Evolutionary conservation across 192 early-diverging fungal species (phyloP).

Genomic region (Phlyctochytrium arcticum): DNA sequence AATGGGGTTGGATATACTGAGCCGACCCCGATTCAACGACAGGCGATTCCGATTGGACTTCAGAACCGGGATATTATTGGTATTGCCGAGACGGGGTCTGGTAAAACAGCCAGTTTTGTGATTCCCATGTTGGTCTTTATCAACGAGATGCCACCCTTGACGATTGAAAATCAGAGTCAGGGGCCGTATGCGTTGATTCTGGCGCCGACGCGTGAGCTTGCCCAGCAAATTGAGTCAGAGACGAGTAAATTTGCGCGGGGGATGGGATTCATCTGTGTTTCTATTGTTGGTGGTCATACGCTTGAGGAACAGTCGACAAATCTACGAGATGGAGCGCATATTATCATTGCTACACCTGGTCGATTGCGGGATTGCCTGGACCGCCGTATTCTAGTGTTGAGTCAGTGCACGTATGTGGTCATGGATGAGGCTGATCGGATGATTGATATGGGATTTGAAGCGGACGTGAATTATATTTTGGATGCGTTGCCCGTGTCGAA

Average conservation of each 20-base stretch:
- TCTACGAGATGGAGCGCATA: constrained; percentile 87
- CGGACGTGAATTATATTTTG: constrained; percentile 92
- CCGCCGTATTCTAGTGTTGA: constrained; percentile 79
- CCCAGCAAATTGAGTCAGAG: constrained; percentile 94
- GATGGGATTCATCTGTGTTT: constrained; percentile 76
- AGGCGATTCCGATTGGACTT: constrained; percentile 94
- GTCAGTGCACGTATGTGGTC: constrained; percentile 95
- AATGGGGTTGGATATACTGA: constrained; percentile 83
- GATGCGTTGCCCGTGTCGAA: constrained; percentile 90
- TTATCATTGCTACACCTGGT: constrained; percentile 97
- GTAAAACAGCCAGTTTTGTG: constrained; percentile 94
- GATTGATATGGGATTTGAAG: constrained; percentile 76
- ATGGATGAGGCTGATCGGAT: constrained; percentile 98
- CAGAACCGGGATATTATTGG: constrained; percentile 69
- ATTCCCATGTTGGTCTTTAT: constrained; percentile 96
- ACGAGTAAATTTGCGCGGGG: constrained; percentile 84
- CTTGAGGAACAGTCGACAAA: constrained; percentile 86
- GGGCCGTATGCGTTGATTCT: constrained; percentile 94
- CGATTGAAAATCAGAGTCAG: constrained; percentile 70
- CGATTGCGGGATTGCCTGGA: constrained; percentile 91
- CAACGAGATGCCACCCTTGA: constrained; percentile 69
- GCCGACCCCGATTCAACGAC: constrained; percentile 96
- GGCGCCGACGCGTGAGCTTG: constrained; percentile 96
- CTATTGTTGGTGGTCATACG: constrained; percentile 65
- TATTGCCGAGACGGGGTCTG: constrained; percentile 72